Percentiles rank a stretch among this genome's conserved stretches.
Evolutionary conservation across 371 early-diverging fungal genomes (phyloP).

Genomic region (Smittium mucronatum): DNA sequence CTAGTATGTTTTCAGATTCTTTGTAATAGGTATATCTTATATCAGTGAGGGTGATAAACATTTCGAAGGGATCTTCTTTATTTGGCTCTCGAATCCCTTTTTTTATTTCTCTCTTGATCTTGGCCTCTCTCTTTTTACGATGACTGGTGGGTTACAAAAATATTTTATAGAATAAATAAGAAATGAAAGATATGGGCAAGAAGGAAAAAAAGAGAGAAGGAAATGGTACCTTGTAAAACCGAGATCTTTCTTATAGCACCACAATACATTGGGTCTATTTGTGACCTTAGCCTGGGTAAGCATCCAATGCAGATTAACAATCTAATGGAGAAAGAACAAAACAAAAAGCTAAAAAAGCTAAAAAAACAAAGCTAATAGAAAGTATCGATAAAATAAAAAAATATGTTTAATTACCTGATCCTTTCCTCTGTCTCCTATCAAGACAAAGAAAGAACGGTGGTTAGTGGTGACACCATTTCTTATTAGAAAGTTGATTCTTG

Average conservation of each 20-base stretch:
- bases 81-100: slow-evolving; percentile 80
- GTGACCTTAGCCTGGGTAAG: slow-evolving; percentile 85
- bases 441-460: slow-evolving; percentile 91
- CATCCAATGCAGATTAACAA: slow-evolving; percentile 93
- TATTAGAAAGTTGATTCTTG: slow-evolving; percentile 82
- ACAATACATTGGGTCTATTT: slow-evolving; percentile 83
- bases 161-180: too few relatives aligned
- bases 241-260: slow-evolving; percentile 98
- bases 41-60: slow-evolving; percentile 87
- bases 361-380: not conserved
- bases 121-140: slow-evolving; percentile 90
- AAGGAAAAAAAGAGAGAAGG: too few relatives aligned
- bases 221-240: slow-evolving; percentile 47
- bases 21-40: slow-evolving; percentile 97
- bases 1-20: slow-evolving; percentile 96
- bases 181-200: too few relatives aligned
- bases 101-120: slow-evolving; percentile 83
- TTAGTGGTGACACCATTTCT: slow-evolving; percentile 78
- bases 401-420: slow-evolving; percentile 59
- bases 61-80: slow-evolving; percentile 89
- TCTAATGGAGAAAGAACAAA: slow-evolving; percentile 31
- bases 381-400: not conserved
- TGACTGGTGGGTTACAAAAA: too few relatives aligned
- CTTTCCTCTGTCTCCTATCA: slow-evolving; percentile 91
- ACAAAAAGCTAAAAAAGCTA: not conserved